Conservation (phyloP, 2,329 filamentous ascomycete species). For the Aschersonia sp. region DNA sequence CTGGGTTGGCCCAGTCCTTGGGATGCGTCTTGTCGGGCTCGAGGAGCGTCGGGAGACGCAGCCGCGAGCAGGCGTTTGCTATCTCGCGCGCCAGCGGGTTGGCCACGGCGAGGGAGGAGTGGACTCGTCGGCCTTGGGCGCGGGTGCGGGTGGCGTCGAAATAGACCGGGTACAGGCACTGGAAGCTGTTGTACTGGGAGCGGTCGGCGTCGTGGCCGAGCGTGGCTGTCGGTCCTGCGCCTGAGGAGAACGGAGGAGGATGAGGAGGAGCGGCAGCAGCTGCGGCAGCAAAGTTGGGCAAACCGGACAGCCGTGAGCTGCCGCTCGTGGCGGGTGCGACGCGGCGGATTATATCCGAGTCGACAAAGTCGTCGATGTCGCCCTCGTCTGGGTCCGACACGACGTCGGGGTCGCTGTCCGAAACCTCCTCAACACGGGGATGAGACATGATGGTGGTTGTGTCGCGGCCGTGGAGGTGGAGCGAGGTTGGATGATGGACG, state of each 20-base stretch:
- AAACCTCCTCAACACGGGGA: conserved; percentile 84
- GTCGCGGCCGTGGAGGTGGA: conserved; percentile 6
- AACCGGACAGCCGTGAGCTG: too few species aligned
- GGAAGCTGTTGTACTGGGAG: conserved; percentile 55
- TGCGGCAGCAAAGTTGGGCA: too few species aligned
- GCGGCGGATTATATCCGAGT: conserved; percentile 40
- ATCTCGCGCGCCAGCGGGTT: conserved; percentile 87
- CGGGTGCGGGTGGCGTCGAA: conserved; percentile 68
- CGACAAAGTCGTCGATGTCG: conserved; percentile 55
- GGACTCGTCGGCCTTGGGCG: conserved; percentile 69
- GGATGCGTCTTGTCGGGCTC: conserved; percentile 89
- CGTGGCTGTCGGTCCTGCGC: too few species aligned
- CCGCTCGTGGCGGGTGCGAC: conserved; percentile 8
- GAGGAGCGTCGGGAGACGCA: conserved; percentile 62
- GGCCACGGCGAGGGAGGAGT: conserved; percentile 53
- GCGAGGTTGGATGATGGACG: neutral
- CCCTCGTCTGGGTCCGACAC: conserved; percentile 73
- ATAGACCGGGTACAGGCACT: conserved; percentile 90
- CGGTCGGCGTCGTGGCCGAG: conserved; percentile 27
- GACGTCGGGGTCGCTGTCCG: conserved; percentile 54
- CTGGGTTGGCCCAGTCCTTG: conserved; percentile 95
- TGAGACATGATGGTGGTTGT: conserved; percentile 49
- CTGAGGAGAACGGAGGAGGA: too few species aligned
- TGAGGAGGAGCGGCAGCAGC: neutral
- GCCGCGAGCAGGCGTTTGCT: conserved; percentile 63